Percentiles rank a stretch among this genome's conserved stretches.
Evolutionary conservation across 257 asterid species (phyloP).

Genomic region (Lycium barbarum): DNA sequence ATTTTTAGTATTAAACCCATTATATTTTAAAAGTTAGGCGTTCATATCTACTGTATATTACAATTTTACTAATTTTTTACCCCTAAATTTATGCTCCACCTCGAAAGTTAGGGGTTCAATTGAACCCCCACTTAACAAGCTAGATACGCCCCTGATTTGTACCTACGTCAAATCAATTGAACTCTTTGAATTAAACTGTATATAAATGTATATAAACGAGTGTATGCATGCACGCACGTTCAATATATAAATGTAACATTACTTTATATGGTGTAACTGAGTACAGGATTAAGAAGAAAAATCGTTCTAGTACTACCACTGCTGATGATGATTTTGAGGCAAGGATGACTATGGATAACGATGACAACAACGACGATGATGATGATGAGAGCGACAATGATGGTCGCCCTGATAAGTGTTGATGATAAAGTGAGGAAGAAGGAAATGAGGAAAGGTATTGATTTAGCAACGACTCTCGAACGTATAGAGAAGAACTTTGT

Average conservation of each 20-base stretch:
- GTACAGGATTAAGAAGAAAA: constrained; percentile 74
- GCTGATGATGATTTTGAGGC: constrained; percentile 51
- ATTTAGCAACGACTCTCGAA: constrained; percentile 96
- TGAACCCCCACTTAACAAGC: too few species aligned
- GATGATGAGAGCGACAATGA: constrained; percentile 62
- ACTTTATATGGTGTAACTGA: not conserved
- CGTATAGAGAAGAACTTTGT: constrained; percentile 98
- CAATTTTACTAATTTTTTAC: too few species aligned
- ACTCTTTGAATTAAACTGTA: not conserved
- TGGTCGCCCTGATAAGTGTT: constrained; percentile 81
- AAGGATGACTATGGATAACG: constrained; percentile 45
- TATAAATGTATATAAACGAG: too few species aligned
- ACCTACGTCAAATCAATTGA: too few species aligned
- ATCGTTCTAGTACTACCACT: constrained; percentile 54
- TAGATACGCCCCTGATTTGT: too few species aligned
- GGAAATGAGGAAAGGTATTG: constrained; percentile 99
- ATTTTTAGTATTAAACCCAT: too few species aligned
- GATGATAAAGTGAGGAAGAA: constrained; percentile 94
- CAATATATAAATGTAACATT: not conserved
- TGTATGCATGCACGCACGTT: constrained; percentile 11
- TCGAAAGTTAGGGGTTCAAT: too few species aligned
- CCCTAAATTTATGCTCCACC: too few species aligned
- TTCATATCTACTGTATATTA: too few species aligned
- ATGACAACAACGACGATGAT: constrained; percentile 50
- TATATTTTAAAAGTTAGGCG: too few species aligned